Evolutionary conservation across 331 rosid species (phyloP), one percentile per base, ranked within the genome.

Genomic region (Erythrophleum ivorense): DNA sequence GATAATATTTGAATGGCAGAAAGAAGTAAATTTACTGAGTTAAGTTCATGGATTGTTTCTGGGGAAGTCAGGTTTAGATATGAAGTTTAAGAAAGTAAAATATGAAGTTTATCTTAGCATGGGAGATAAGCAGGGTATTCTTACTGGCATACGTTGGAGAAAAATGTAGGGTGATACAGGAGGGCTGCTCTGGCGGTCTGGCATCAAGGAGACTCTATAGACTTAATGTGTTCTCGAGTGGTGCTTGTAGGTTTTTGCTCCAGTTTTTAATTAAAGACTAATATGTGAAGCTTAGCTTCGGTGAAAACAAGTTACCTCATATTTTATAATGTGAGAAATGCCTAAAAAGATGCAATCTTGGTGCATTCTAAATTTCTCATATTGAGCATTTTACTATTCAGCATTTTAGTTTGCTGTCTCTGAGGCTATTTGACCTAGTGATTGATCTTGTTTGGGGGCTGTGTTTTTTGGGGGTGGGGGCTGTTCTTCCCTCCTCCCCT

Each of bases 361-460:
- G 64, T 71, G 45, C 80, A 55, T 63, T 14, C 57, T 24, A 46
- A 40, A 13, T 62, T 62, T 13, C 43, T 5, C 5, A 13, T 48
- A 38, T 29, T 64, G n/a, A 45, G 38, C 15, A 11, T 45, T 36
- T 55, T 45, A 36, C 60, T 31, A 69, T 76, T 81, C 3, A n/a
- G 2, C 71, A 31, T 72, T 60, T 29, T 70, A 55, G 29, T 13
- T 75, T 81, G 29, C 38, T 7, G 78, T 19, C 72, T 50, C 33
- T 70, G 7, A 11, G 53, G 59, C 33, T 78, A 64, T 80, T 67
- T 64, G 29, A 48, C 19, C 38, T 55, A 71, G 55, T n/a, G 64
- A 80, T 77, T 58, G 49, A 52, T 50, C 79, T 85, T 57, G 8
- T 63, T 54, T 80, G 45, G 75, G 65, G 71, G n/a, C n/a, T n/a